A percentile compares a stretch with the other conserved stretches of the same genome.
phyloP scores from a whole-genome alignment of 805 yeast species.

The Vanderwaltozyma yarrowii region DNA sequence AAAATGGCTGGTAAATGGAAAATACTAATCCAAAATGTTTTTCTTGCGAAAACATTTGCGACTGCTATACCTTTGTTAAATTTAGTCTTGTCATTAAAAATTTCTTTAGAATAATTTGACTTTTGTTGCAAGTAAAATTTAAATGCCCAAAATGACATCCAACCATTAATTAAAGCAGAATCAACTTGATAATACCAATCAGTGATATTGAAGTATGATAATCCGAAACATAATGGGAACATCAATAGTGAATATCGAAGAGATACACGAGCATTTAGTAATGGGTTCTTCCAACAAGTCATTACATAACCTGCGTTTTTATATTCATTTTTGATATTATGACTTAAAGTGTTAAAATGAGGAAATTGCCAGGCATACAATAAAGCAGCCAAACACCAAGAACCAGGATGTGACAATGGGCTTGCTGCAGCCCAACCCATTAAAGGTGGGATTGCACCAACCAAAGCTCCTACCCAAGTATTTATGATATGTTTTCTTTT shows the following conservation, averaged over 20 bases:
- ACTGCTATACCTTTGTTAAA: constrained; percentile 45
- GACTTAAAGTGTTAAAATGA: constrained; percentile 87
- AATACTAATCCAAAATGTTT: constrained; percentile 88
- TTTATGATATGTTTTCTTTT: constrained; percentile 77
- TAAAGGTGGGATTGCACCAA: constrained; percentile 95
- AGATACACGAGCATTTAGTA: constrained; percentile 86
- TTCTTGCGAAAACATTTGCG: constrained; percentile 67
- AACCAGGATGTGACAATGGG: constrained; percentile 74
- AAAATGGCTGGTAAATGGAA: constrained; percentile 88
- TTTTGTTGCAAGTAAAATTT: constrained; percentile 82
- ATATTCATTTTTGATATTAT: constrained; percentile 79
- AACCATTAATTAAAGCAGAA: constrained; percentile 70
- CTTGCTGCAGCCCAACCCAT: constrained; percentile 99
- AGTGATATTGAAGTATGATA: constrained; percentile 68
- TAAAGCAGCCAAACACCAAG: constrained; percentile 86
- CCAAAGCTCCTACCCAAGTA: constrained; percentile 99
- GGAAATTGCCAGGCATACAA: constrained; percentile 98
- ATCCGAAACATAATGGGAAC: constrained; percentile 87
- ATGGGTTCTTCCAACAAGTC: constrained; percentile 91
- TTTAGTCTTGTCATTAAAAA: constrained; percentile 22
- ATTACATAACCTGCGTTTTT: constrained; percentile 92
- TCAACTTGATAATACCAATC: constrained; percentile 77
- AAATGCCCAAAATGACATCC: constrained; percentile 74
- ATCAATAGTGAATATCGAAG: constrained; percentile 80
- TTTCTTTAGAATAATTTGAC: constrained; percentile 38